Conservation (phyloP, 257 asterid genomes). For the Ilex aquifolium region DNA sequence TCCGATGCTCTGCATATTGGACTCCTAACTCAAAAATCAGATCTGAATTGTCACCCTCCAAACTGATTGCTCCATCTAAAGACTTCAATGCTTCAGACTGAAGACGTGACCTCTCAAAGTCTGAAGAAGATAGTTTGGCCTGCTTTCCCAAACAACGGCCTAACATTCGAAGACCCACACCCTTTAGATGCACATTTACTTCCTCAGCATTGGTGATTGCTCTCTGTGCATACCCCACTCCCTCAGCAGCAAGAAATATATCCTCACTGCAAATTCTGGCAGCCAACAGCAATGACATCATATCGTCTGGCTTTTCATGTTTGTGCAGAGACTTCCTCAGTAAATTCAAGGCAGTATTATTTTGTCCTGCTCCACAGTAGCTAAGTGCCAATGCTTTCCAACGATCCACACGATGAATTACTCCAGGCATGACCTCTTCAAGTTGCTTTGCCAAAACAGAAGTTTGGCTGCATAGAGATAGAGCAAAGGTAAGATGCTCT, state of each 20-base stretch:
- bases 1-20: conserved; percentile 84
- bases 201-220: conserved; percentile 56
- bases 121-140: conserved; percentile 78
- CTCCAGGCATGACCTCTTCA: conserved; percentile 88
- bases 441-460: conserved; percentile 77
- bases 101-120: conserved; percentile 85
- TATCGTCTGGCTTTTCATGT: conserved; percentile 79
- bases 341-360: conserved; percentile 59
- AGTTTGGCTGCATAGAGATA: conserved; percentile 80
- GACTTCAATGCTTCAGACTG: conserved; percentile 90
- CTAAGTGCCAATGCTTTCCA: conserved; percentile 89
- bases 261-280: conserved; percentile 83
- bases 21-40: conserved; percentile 76
- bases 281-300: conserved; percentile 67
- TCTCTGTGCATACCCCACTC: conserved; percentile 67
- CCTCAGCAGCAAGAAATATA: conserved; percentile 77
- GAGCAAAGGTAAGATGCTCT: conserved; percentile 88
- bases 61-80: conserved; percentile 59
- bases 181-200: conserved; percentile 61
- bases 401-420: conserved; percentile 64
- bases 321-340: conserved; percentile 71
- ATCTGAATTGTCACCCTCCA: conserved; percentile 76
- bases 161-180: conserved; percentile 71
- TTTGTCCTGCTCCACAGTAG: conserved; percentile 64
- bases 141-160: conserved; percentile 92